These are phyloP conservation scores for Pichia inconspicua DNA, from an alignment of 1,139 yeast species.

Conservation along the genomic window DNA sequence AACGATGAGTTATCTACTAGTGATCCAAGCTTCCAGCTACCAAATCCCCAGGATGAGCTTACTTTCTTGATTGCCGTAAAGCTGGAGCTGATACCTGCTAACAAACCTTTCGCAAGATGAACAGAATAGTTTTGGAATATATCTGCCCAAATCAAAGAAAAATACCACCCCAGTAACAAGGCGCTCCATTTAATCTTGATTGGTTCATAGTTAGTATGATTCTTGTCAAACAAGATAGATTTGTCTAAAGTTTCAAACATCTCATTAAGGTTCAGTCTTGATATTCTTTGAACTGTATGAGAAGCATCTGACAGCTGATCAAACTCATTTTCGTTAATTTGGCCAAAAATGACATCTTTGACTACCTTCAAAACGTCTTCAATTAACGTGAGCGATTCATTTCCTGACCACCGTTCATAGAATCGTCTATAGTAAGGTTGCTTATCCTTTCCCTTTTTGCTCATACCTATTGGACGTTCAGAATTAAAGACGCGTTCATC, in stretches of 20 bases:
- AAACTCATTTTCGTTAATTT: constrained; percentile 28
- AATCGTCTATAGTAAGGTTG: constrained; percentile 44
- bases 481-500: constrained; percentile 30
- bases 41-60: constrained; percentile 36
- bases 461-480: constrained; percentile 54
- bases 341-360: constrained; percentile 31
- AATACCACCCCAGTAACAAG: constrained; percentile 70
- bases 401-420: constrained; percentile 54
- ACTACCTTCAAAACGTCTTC: constrained; percentile 27
- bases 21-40: constrained; percentile 10
- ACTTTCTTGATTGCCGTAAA: constrained; percentile 40
- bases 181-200: constrained; percentile 55
- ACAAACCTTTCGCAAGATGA: constrained; percentile 16
- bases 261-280: constrained; percentile 17
- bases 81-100: constrained; percentile 31
- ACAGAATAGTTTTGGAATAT: constrained; percentile 42
- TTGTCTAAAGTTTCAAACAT: constrained; percentile 19
- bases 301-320: constrained; percentile 13
- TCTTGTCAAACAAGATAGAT: constrained; percentile 32
- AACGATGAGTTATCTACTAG: constrained; percentile 1
- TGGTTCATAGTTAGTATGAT: constrained; percentile 34
- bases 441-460: constrained; percentile 52
- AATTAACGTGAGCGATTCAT: constrained; percentile 40
- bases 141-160: constrained; percentile 57
- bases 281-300: constrained; percentile 15